Evolutionary conservation across 495 filamentous ascomycete genomes (phyloP), one percentile per base, ranked within the genome.

Genomic region (Podospora fimiseda): DNA sequence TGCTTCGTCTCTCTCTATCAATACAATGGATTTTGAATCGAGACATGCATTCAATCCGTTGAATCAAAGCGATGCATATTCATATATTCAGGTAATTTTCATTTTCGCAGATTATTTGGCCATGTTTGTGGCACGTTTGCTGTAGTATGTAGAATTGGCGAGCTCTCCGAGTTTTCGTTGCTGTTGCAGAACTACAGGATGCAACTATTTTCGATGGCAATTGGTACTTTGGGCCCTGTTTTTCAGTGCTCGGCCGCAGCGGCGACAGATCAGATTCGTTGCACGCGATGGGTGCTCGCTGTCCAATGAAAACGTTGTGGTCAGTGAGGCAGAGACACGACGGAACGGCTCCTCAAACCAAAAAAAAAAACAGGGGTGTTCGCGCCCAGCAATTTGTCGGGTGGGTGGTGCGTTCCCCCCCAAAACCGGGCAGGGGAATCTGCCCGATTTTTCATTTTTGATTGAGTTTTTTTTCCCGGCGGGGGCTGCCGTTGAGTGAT

Each of bases 131-230:
- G 16, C 19, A 9, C 42, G 19, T 24, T 33, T 56, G 60, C 60
- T 15, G 8, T 38, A 19, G 11, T 54, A 20, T 47, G 50, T 36
- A 14, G 1, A 11, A 41, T 40, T 9, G 24, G 27, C n/a, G 43
- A 14, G 38, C 21, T 37, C 23, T 20, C 40, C 18, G 39, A 43
- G 20, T 27, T 36, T 9, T 41, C 36, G 36, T 19, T 3, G 20
- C 60, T 59, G 60, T 62, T 62, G 46, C 48, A 18, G 27, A 51
- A 37, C 50, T 59, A 62, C 60, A 30, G 52, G 45, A 37, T 56
- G 52, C 49, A 52, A 16, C 51, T 48, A 52, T 55, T 24, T 52
- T 45, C 41, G 54, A 51, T 44, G 16, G 16, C 36, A 33, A 20
- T 38, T 14, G 45, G 56, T 58, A 56, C 56, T 48, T 33, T 59